Evolutionary conservation across 2,329 filamentous ascomycete genomes (phyloP), one percentile per base, ranked within the genome.

Genomic region (Grosmannia serpens): DNA sequence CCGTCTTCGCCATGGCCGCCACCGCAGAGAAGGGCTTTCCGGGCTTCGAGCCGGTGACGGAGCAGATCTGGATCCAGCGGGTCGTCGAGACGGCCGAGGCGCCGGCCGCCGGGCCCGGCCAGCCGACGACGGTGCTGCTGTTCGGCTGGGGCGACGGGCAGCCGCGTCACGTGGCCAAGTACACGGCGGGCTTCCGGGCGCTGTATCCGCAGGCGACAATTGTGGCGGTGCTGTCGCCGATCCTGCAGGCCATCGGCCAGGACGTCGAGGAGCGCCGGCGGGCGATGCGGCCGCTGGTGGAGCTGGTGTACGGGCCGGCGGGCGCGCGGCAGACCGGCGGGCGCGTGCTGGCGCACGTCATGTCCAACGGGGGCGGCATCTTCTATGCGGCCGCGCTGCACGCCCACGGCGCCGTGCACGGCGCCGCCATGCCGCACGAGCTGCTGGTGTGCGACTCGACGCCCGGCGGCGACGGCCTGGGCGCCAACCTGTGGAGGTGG

Each of bases 311-410:
- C 22, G 54, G 26, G 9, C 15, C 22, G 20, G n/a, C 20, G 35
- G 22, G 9, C 15, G 2, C 15, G 1, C 11, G 27, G 20, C 35
- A 2, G 15, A 46, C 5, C 17, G 15, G 13, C 8, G 20, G 44
- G 33, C 47, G 33, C 17, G 15, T 57, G 7, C 47, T 57, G 22
- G 33, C 31, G 15, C 55, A 57, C 35, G 55, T 44, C 55, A 57
- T 57, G 55, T 57, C 55, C 24, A 57, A 57, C 35, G 55, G 55
- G 13, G 55, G 55, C 22, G 55, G 55, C 24, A 57, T 57, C 13
- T 51, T 50, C 11, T 57, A 52, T 13, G 47, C 15, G 24, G 47
- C 55, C 2, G 20, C 55, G 33, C 24, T 57, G 20, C 9, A 52
- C 24, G 55, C 54, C 3, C 35, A 55, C 11, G 26, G 4, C 3